Evolutionary conservation across 2,329 filamentous ascomycete species (phyloP).

Genomic region (Parastagonospora avenae): DNA sequence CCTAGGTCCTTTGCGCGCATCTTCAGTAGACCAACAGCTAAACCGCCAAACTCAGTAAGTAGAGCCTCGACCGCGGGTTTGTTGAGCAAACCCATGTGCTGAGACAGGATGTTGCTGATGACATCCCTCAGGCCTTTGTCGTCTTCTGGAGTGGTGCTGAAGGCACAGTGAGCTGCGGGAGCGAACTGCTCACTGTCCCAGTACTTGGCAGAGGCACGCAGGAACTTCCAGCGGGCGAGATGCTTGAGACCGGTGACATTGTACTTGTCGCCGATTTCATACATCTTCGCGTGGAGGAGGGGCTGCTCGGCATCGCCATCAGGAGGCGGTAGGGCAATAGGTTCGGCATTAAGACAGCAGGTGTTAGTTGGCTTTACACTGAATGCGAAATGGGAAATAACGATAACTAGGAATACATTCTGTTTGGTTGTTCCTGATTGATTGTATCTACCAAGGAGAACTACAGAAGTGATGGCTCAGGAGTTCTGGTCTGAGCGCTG

Average conservation of each 20-base stretch:
- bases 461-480: no score
- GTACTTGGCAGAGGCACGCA: conserved; percentile 1
- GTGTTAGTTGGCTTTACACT: no score
- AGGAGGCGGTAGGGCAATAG: conserved; percentile 15
- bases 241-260: conserved; percentile 11
- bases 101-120: conserved; percentile 28
- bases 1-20: neutral
- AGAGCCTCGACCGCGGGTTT: conserved; percentile 10
- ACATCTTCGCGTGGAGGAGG: conserved; percentile 11
- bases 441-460: no score
- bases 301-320: conserved; percentile 2
- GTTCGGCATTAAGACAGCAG: neutral
- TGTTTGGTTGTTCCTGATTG: no score
- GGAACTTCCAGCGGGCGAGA: conserved; percentile 13
- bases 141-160: conserved; percentile 26
- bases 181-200: conserved; percentile 30
- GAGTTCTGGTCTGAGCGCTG: no score
- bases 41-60: conserved; percentile 8
- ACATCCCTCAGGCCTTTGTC: conserved; percentile 40
- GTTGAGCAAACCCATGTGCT: conserved; percentile 16
- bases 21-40: conserved; percentile 7
- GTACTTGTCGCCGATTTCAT: conserved; percentile 20
- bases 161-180: conserved; percentile 27
- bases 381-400: no score
- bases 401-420: no score